These are phyloP conservation scores for Euryodendron excelsum DNA, from an alignment of 148 eudicot genomes.

Conservation along the genomic window DNA sequence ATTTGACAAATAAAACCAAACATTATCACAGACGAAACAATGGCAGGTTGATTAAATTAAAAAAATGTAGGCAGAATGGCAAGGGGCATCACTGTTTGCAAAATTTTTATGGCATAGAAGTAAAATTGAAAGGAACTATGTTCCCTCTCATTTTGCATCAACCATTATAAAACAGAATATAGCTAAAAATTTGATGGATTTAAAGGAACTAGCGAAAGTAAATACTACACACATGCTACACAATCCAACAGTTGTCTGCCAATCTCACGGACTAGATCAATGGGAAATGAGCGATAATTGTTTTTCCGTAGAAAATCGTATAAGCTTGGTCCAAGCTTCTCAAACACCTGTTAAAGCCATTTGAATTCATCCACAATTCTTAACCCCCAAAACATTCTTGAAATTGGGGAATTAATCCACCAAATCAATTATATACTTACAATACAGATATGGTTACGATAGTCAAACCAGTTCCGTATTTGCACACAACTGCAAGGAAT, in stretches of 20 bases:
- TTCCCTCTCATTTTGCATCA: neutral
- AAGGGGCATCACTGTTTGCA: neutral
- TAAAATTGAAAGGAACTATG: neutral
- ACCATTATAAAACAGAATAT: neutral
- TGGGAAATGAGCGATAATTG: conserved; percentile 78
- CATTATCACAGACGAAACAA: neutral
- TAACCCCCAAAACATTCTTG: conserved; percentile 31
- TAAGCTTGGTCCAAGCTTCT: conserved; percentile 94
- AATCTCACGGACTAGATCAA: conserved; percentile 75
- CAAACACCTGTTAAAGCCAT: conserved; percentile 88
- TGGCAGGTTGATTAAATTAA: neutral
- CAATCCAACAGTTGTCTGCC: conserved; percentile 81
- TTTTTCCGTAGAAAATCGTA: conserved; percentile 83
- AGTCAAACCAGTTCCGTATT: conserved; percentile 96
- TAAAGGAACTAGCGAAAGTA: conserved; percentile 23
- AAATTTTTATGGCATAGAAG: neutral
- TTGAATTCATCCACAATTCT: conserved; percentile 51
- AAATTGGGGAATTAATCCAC: conserved; percentile 46
- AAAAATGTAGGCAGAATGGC: neutral
- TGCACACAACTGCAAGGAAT: conserved; percentile 96
- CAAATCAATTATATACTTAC: conserved; percentile 68
- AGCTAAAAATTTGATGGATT: neutral
- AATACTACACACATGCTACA: conserved; percentile 80
- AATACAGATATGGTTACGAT: conserved; percentile 94
- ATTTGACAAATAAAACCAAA: neutral